These are phyloP conservation scores for Pigoraptor vietnamica DNA, from an alignment of 78 protist species.

Conservation along the genomic window DNA sequence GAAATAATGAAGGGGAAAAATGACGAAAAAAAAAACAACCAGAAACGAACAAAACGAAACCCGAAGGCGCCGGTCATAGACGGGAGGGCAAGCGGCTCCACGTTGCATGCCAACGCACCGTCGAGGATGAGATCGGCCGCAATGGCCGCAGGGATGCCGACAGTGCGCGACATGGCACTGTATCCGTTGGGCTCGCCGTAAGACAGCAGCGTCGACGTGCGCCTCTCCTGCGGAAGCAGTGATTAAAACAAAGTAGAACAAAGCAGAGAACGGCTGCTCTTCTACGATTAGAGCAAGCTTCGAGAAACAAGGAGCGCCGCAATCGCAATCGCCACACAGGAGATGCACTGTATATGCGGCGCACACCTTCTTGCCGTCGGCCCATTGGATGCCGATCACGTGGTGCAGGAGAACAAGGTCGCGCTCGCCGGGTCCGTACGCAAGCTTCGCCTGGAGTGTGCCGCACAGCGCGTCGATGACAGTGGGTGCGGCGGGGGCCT, in stretches of 20 bases:
- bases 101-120: constrained; percentile 14
- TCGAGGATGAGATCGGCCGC: constrained; percentile 32
- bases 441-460: background rate
- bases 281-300: too few relatives aligned
- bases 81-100: too few relatives aligned
- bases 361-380: background rate
- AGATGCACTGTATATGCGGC: background rate
- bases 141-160: constrained; percentile 42
- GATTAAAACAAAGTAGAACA: too few relatives aligned
- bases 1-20: background rate
- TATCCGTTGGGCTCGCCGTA: constrained; percentile 43
- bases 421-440: constrained; percentile 41
- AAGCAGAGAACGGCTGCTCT: too few relatives aligned
- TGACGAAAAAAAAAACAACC: background rate
- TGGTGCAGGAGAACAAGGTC: constrained; percentile 55
- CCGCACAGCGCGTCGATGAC: constrained; percentile 19
- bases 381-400: background rate
- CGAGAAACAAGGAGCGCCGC: background rate
- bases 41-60: background rate
- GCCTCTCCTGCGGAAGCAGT: constrained; percentile 17
- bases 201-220: constrained; percentile 14
- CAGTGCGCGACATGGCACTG: constrained; percentile 50
- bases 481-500: constrained; percentile 1
- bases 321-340: background rate
- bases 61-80: too few relatives aligned